Conservation (phyloP, 345 rosid species). For the Eucalyptus lansdowneana region DNA sequence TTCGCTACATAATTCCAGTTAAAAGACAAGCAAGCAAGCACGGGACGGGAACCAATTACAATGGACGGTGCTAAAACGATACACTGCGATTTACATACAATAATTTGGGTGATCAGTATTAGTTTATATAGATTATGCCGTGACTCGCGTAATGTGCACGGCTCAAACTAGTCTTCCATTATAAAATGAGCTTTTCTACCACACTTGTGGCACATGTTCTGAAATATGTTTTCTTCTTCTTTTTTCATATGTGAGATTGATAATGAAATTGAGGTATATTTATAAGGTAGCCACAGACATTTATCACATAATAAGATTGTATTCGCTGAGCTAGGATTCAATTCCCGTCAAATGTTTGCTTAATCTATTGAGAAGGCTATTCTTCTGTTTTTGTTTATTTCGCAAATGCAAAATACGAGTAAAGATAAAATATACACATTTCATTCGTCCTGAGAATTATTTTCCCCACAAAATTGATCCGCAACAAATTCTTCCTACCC, state of each 20-base stretch:
- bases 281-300: neutral
- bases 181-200: neutral
- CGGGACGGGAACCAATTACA: neutral
- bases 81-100: neutral
- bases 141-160: neutral
- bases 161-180: neutral
- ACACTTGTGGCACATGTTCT: neutral
- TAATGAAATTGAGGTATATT: neutral
- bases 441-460: neutral
- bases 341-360: neutral
- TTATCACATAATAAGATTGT: neutral
- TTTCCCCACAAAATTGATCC: neutral
- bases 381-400: neutral
- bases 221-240: neutral
- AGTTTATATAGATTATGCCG: neutral
- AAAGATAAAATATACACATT: neutral
- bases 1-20: neutral
- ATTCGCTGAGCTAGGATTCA: neutral
- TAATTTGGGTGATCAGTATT: neutral
- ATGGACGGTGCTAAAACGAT: neutral
- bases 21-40: neutral
- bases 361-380: neutral
- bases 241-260: neutral
- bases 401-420: neutral
- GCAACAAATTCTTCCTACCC: neutral